Conservation (phyloP, 352 stramenopile genomes). For the Pythium chondricola region DNA sequence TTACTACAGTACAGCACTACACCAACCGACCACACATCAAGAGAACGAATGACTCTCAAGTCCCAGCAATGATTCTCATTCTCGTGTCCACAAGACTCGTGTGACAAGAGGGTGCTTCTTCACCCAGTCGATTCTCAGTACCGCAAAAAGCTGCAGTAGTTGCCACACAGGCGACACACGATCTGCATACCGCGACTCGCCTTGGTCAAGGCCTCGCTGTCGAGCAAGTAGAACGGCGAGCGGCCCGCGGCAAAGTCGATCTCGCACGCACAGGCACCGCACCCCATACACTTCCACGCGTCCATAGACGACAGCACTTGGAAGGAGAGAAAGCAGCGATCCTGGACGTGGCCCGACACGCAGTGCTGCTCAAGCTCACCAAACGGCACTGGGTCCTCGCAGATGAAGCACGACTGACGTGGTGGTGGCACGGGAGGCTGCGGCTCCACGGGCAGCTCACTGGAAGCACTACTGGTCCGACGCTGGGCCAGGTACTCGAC, state of each 20-base stretch:
- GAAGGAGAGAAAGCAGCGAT: conserved; percentile 77
- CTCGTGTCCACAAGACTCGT: too few species aligned
- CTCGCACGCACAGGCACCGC: conserved; percentile 51
- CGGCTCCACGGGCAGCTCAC: background rate
- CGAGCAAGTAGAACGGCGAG: conserved; percentile 65
- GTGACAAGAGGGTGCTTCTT: too few species aligned
- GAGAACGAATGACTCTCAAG: too few species aligned
- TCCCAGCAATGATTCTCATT: too few species aligned
- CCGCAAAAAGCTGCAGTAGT: conserved; percentile 67
- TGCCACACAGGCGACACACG: conserved; percentile 66
- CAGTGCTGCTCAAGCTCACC: conserved; percentile 57
- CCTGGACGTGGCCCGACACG: conserved; percentile 49
- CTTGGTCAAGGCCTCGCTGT: conserved; percentile 3
- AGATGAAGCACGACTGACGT: conserved; percentile 67
- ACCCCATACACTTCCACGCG: conserved; percentile 81
- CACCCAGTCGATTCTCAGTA: too few species aligned
- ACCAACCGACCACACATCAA: too few species aligned
- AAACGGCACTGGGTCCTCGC: conserved; percentile 51
- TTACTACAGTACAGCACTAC: too few species aligned
- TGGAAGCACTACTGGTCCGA: background rate
- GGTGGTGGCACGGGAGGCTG: conserved; percentile 32
- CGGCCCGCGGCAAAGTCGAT: conserved; percentile 32
- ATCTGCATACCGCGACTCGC: conserved; percentile 26
- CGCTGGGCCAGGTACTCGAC: background rate
- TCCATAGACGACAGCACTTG: conserved; percentile 56